Evolutionary conservation across 2,329 filamentous ascomycete genomes (phyloP).

Genomic region (Blastomyces parvus): DNA sequence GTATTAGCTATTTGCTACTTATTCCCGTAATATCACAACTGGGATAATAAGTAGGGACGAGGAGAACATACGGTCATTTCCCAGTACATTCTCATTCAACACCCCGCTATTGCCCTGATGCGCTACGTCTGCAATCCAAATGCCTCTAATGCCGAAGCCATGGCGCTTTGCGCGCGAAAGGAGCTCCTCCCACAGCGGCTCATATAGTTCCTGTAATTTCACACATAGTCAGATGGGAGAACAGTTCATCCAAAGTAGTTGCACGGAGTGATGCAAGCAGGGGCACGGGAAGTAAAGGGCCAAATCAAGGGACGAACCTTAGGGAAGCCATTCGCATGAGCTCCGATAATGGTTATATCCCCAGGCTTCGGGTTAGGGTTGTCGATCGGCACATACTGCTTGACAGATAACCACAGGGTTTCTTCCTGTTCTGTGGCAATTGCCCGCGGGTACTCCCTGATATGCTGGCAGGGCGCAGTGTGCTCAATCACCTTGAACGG

Average conservation of each 20-base stretch:
- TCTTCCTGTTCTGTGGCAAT: slow-evolving; percentile 66
- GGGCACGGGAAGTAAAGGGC: neutral
- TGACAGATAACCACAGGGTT: slow-evolving; percentile 62
- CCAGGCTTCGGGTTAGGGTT: slow-evolving; percentile 59
- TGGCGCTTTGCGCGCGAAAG: slow-evolving; percentile 47
- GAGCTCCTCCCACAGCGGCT: slow-evolving; percentile 82
- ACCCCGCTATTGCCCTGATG: slow-evolving; percentile 72
- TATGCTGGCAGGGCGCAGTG: slow-evolving; percentile 61
- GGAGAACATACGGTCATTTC: slow-evolving; percentile 64
- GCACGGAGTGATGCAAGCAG: neutral
- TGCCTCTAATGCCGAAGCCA: slow-evolving; percentile 63
- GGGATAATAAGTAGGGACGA: neutral
- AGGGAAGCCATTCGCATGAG: slow-evolving; percentile 85
- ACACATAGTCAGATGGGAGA: neutral
- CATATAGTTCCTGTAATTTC: slow-evolving; percentile 66
- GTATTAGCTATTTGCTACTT: slow-evolving; percentile 13
- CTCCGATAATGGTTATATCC: slow-evolving; percentile 75
- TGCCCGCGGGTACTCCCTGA: slow-evolving; percentile 69
- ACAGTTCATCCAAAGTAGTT: neutral
- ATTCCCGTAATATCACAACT: neutral
- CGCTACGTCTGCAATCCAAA: slow-evolving; percentile 87
- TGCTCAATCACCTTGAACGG: slow-evolving; percentile 58
- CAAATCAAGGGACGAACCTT: slow-evolving; percentile 51
- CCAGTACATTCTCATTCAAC: slow-evolving; percentile 64
- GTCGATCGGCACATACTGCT: slow-evolving; percentile 74